These are phyloP conservation scores for Globisporangium polare DNA, from an alignment of 352 stramenopile species.

Conservation along the genomic window DNA sequence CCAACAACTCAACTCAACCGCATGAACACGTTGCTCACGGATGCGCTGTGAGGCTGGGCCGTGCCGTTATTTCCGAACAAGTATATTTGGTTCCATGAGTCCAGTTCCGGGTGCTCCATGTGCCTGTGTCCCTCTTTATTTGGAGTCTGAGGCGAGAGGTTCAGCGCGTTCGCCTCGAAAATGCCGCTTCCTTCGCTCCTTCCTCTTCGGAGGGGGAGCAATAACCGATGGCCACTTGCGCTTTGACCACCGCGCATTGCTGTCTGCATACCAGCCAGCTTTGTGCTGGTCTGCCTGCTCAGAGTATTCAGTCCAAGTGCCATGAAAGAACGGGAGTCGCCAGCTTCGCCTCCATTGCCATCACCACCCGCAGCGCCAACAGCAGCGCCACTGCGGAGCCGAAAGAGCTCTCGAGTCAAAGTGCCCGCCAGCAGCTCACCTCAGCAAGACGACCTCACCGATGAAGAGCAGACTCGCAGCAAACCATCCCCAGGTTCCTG, in stretches of 20 bases:
- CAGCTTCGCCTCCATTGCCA: neutral
- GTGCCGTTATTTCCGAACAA: neutral
- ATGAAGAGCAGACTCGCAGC: neutral
- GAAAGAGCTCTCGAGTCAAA: neutral
- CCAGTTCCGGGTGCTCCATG: neutral
- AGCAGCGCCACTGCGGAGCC: neutral
- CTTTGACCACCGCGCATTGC: neutral
- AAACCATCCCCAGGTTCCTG: too few relatives aligned
- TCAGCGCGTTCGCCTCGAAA: neutral
- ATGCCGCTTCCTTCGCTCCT: neutral
- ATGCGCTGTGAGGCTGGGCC: neutral
- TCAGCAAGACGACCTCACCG: neutral
- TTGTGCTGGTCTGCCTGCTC: neutral
- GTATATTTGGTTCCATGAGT: constrained; percentile 7
- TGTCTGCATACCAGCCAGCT: neutral
- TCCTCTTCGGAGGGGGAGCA: neutral
- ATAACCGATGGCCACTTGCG: constrained; percentile 7
- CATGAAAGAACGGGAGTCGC: neutral
- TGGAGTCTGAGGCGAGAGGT: neutral
- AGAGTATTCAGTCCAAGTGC: too few relatives aligned
- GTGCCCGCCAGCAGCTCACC: neutral
- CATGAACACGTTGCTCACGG: neutral
- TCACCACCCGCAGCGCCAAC: neutral
- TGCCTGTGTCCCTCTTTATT: neutral
- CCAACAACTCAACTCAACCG: too few relatives aligned